Evolutionary conservation across 164 flowering plant species (phyloP), one percentile per base, ranked within the genome.

Genomic region (Liriodendron chinense): DNA sequence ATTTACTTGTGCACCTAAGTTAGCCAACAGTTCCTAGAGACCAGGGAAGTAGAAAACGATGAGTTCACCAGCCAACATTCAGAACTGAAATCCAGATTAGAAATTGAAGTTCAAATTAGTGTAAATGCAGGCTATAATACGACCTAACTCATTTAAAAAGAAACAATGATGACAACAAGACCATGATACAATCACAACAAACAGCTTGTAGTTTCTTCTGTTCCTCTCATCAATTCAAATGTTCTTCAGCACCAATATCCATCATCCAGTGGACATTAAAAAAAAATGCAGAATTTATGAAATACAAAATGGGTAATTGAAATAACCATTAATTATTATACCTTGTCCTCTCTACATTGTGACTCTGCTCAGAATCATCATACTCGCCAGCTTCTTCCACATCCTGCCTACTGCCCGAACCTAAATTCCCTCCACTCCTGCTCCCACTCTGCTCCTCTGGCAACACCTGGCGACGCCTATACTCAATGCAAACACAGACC

Each of bases 401-500:
- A 47, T 24, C 74, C 82, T 9, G 34, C 25, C 71, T 61, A 53
- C 47, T 26, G 34, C 70, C 71, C 10, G 77, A 62, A 50, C 81
- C 76, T 74, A 47, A 23, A 77, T 20, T 71, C 74, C 71, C 74
- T 14, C 62, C 26, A 8, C 77, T 26, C 69, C 69, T 14, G 18
- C 48, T 48, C 65, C 22, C 70, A 9, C 14, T n/a, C 43, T 3
- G 13, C 18, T 28, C 16, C 5, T 59, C 47, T 4, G 1, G 69
- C 8, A 69, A 65, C 56, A 47, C 67, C 64, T 78, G 72, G 26
- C 88, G 72, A 75, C 87, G 70, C 70, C 80, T 61, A 75, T 79
- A 89, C 85, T 89, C 90, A 26, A 82, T 28, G 22, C 77, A 74
- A 16, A 85, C 90, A 65, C 89, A 89, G 6, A 83, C 80, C 75